These are phyloP conservation scores for Aureobasidium sp. DNA, from an alignment of 2,329 filamentous ascomycete species.

Conservation along the genomic window DNA sequence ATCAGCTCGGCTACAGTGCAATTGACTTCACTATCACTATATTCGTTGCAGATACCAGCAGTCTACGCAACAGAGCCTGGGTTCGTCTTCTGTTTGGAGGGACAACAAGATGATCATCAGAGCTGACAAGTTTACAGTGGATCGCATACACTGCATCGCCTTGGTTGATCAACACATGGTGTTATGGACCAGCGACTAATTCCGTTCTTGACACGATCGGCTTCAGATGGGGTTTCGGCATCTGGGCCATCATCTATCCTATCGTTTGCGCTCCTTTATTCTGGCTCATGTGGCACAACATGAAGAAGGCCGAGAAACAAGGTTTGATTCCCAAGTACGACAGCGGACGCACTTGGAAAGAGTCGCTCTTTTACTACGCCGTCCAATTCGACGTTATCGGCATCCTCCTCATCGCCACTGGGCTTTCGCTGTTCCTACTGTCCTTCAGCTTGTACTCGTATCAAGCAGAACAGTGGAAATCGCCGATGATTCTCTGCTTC, in stretches of 20 bases:
- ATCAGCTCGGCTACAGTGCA: slow-evolving; percentile 26
- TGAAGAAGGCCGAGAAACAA: slow-evolving; percentile 24
- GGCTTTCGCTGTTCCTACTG: slow-evolving; percentile 33
- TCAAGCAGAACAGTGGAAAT: slow-evolving; percentile 17
- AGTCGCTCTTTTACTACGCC: slow-evolving; percentile 24
- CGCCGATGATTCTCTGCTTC: slow-evolving; percentile 18
- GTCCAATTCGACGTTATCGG: slow-evolving; percentile 27
- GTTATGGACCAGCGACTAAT: slow-evolving; percentile 23
- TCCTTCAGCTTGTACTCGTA: slow-evolving; percentile 16
- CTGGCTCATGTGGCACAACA: slow-evolving; percentile 24
- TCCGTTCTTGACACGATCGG: slow-evolving; percentile 21
- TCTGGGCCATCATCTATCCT: slow-evolving; percentile 26
- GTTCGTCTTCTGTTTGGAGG: background rate
- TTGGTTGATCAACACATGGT: slow-evolving; percentile 28
- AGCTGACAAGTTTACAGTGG: slow-evolving; percentile 15
- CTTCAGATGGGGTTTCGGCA: slow-evolving; percentile 28
- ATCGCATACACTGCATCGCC: slow-evolving; percentile 27
- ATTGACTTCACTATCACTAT: slow-evolving; percentile 27
- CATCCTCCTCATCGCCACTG: slow-evolving; percentile 25
- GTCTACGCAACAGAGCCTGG: slow-evolving; percentile 25
- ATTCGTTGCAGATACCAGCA: slow-evolving; percentile 29
- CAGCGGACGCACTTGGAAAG: slow-evolving; percentile 20
- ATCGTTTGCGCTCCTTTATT: slow-evolving; percentile 23
- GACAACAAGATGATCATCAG: background rate
- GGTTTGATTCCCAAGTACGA: slow-evolving; percentile 21